phyloP scores from a whole-genome alignment of 2,329 filamentous ascomycete species.

The Monilinia vaccinii-corymbosi region DNA sequence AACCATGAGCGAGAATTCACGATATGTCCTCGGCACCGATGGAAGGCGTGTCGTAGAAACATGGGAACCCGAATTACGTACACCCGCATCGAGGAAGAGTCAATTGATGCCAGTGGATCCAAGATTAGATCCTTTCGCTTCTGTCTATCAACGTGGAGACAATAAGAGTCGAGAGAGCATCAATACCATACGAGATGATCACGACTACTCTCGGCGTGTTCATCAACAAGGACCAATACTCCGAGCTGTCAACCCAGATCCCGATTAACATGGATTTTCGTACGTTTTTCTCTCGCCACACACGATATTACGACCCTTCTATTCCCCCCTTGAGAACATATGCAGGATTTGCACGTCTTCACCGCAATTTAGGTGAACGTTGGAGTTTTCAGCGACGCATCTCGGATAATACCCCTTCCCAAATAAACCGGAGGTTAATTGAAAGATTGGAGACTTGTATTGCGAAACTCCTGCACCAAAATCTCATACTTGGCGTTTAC shows the following conservation, averaged over 20 bases:
- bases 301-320: slow-evolving; percentile 9
- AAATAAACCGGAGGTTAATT: slow-evolving; percentile 1
- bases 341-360: slow-evolving; percentile 11
- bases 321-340: neutral
- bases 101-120: slow-evolving; percentile 53
- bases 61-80: slow-evolving; percentile 23
- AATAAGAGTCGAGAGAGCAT: slow-evolving; percentile 55
- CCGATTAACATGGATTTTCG: slow-evolving; percentile 8
- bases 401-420: slow-evolving; percentile 6
- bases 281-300: slow-evolving; percentile 11
- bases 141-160: slow-evolving; percentile 43
- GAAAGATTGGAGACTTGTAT: neutral
- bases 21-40: slow-evolving; percentile 30
- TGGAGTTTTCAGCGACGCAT: slow-evolving; percentile 8
- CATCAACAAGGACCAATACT: slow-evolving; percentile 42
- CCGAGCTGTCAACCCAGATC: slow-evolving; percentile 53
- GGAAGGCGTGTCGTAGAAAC: slow-evolving; percentile 27
- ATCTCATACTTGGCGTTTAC: neutral
- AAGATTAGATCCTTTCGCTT: slow-evolving; percentile 51
- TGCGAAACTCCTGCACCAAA: neutral
- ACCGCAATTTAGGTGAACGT: slow-evolving; percentile 8
- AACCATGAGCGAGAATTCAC: slow-evolving; percentile 30
- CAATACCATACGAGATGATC: slow-evolving; percentile 54
- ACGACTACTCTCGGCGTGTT: slow-evolving; percentile 50
- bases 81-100: slow-evolving; percentile 35